Conservation (phyloP, 768 basidiomycete species). For the Trametes elegans region DNA sequence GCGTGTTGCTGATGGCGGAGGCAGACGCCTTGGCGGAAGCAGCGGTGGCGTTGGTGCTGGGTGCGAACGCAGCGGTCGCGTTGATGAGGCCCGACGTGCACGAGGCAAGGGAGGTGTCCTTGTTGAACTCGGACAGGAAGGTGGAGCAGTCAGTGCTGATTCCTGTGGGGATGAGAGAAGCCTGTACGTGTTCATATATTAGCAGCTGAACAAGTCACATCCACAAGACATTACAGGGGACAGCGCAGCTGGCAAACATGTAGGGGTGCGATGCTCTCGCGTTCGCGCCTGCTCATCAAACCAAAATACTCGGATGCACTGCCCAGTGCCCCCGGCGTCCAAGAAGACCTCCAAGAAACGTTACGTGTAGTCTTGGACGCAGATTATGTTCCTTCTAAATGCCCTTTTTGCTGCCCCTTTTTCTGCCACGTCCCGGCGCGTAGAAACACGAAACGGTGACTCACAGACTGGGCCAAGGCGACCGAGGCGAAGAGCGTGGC, state of each 20-base stretch:
- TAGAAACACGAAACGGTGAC: conserved; percentile 1
- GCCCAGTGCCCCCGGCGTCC: too few relatives aligned
- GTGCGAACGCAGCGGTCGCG: conserved; percentile 55
- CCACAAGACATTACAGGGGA: too few relatives aligned
- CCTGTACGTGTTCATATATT: conserved; percentile 21
- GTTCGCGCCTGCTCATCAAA: too few relatives aligned
- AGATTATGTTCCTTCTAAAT: neutral
- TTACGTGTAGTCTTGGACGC: too few relatives aligned
- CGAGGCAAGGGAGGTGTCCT: conserved; percentile 47
- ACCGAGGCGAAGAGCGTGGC: conserved; percentile 49
- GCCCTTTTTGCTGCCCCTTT: neutral
- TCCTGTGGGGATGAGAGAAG: conserved; percentile 62
- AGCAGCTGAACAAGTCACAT: neutral
- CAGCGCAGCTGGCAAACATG: too few relatives aligned
- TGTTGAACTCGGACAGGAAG: conserved; percentile 66
- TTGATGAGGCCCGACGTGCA: conserved; percentile 66
- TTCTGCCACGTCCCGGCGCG: neutral
- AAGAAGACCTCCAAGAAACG: too few relatives aligned
- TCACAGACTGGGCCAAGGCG: conserved; percentile 45
- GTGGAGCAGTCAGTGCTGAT: conserved; percentile 52
- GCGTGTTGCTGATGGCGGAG: conserved; percentile 46
- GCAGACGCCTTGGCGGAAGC: conserved; percentile 30
- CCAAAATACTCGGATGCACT: too few relatives aligned
- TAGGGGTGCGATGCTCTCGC: too few relatives aligned
- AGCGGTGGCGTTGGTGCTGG: conserved; percentile 39